A percentile compares a stretch with the other conserved stretches of the same genome.
These are phyloP conservation scores for Penicillium samsonianum DNA, from an alignment of 495 filamentous ascomycete species.

Conservation along the genomic window DNA sequence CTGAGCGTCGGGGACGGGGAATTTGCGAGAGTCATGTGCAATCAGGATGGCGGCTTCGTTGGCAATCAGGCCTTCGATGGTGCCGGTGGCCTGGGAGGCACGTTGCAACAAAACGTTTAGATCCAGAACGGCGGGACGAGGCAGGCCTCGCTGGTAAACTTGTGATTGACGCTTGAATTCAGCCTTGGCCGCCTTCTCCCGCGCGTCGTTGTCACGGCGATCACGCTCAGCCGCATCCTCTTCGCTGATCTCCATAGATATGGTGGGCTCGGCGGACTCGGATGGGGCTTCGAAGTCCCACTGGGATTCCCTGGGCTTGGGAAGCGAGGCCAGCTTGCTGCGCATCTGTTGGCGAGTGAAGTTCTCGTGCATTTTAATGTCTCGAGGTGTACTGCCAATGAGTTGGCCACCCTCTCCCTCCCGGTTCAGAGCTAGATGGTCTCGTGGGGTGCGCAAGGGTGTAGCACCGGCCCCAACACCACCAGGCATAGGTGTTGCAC, in stretches of 20 bases:
- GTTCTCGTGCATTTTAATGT: slow-evolving; percentile 73
- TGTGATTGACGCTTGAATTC: slow-evolving; percentile 86
- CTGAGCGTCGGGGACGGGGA: slow-evolving; percentile 65
- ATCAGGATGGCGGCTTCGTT: slow-evolving; percentile 77
- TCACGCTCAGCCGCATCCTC: slow-evolving; percentile 88
- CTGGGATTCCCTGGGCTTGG: slow-evolving; percentile 87
- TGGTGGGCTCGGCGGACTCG: slow-evolving; percentile 66
- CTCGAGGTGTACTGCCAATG: slow-evolving; percentile 74
- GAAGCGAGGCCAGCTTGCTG: slow-evolving; percentile 73
- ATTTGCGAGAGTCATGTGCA: slow-evolving; percentile 75
- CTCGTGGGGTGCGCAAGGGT: slow-evolving; percentile 86
- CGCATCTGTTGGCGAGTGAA: slow-evolving; percentile 67
- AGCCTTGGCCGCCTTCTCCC: slow-evolving; percentile 68
- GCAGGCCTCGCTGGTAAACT: slow-evolving; percentile 81
- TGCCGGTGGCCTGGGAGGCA: slow-evolving; percentile 54
- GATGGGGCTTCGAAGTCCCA: slow-evolving; percentile 92
- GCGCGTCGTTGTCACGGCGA: slow-evolving; percentile 64
- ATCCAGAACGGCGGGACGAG: slow-evolving; percentile 75
- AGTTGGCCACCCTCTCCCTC: slow-evolving; percentile 58
- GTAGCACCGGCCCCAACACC: slow-evolving; percentile 70
- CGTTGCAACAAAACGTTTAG: slow-evolving; percentile 64
- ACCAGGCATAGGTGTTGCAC: slow-evolving; percentile 67
- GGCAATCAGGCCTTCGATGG: slow-evolving; percentile 63
- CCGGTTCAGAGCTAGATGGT: slow-evolving; percentile 82
- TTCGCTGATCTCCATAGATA: slow-evolving; percentile 56